Conservation (phyloP, 257 asterid genomes). For the Solanum chilense region DNA sequence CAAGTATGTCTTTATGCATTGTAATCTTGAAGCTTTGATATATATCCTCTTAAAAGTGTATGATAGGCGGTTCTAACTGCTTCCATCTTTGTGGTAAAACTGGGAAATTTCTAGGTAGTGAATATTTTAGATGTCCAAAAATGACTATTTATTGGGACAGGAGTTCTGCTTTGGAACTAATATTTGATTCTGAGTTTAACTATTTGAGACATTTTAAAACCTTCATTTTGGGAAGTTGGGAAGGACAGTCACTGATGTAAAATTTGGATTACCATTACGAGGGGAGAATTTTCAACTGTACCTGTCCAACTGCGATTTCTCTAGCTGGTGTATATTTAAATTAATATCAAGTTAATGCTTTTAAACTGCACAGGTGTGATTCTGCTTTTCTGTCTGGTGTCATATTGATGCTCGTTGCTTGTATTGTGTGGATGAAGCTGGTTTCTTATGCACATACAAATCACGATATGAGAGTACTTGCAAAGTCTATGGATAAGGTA, state of each 20-base stretch:
- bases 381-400: conserved; percentile 91
- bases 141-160: neutral
- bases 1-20: conserved; percentile 34
- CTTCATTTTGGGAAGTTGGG: neutral
- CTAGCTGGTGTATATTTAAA: neutral
- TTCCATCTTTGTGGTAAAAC: neutral
- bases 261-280: neutral
- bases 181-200: neutral
- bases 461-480: conserved; percentile 70
- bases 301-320: neutral
- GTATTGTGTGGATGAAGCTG: conserved; percentile 90
- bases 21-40: neutral
- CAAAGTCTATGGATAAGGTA: conserved; percentile 79
- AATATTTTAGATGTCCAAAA: neutral
- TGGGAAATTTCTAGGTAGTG: neutral
- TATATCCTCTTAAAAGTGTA: neutral
- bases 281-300: neutral
- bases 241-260: neutral
- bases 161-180: neutral
- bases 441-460: conserved; percentile 90
- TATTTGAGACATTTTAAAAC: neutral
- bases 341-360: neutral
- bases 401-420: conserved; percentile 63
- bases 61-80: neutral
- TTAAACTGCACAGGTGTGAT: conserved; percentile 63